Percentiles rank a stretch among this genome's conserved stretches.
Conservation (phyloP, 164 flowering plant species). For the Malania oleifera region DNA sequence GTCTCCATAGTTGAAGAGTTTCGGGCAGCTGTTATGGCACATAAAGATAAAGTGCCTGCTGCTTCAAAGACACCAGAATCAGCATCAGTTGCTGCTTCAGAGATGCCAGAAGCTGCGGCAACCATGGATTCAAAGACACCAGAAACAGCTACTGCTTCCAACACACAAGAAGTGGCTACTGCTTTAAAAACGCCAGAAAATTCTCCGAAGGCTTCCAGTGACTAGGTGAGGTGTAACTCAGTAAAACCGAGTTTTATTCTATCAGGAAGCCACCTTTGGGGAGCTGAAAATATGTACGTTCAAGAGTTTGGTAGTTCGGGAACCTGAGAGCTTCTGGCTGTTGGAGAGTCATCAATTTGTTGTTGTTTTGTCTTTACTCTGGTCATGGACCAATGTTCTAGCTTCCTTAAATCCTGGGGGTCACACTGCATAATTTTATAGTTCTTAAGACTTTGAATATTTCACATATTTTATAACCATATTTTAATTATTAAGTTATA, state of each 20-base stretch:
- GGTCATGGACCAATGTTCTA: constrained; percentile 5
- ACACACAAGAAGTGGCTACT: constrained; percentile 46
- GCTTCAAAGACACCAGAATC: constrained; percentile 64
- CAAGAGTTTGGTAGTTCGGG: constrained; percentile 1
- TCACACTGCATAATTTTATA: constrained; percentile 5
- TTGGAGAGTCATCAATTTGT: constrained; percentile 3
- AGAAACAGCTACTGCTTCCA: constrained; percentile 29
- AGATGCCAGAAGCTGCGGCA: too few relatives aligned
- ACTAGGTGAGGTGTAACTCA: constrained; percentile 19
- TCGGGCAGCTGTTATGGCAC: constrained; percentile 43
- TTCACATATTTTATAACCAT: constrained; percentile 7
- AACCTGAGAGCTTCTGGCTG: background rate
- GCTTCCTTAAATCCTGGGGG: constrained; percentile 4
- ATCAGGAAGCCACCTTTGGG: too few relatives aligned
- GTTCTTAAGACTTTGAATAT: constrained; percentile 5
- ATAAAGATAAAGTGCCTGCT: constrained; percentile 37
- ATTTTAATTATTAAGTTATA: constrained; percentile 3
- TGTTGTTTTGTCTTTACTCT: constrained; percentile 8
- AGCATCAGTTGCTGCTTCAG: constrained; percentile 30
- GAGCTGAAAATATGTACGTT: background rate
- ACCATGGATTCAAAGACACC: constrained; percentile 78
- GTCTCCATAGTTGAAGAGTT: constrained; percentile 62
- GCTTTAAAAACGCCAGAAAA: constrained; percentile 73
- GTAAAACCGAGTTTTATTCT: too few relatives aligned
- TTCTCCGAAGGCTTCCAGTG: constrained; percentile 70